Evolutionary conservation across 2,329 filamentous ascomycete species (phyloP).

Genomic region (Penicillium psychrosexuale): DNA sequence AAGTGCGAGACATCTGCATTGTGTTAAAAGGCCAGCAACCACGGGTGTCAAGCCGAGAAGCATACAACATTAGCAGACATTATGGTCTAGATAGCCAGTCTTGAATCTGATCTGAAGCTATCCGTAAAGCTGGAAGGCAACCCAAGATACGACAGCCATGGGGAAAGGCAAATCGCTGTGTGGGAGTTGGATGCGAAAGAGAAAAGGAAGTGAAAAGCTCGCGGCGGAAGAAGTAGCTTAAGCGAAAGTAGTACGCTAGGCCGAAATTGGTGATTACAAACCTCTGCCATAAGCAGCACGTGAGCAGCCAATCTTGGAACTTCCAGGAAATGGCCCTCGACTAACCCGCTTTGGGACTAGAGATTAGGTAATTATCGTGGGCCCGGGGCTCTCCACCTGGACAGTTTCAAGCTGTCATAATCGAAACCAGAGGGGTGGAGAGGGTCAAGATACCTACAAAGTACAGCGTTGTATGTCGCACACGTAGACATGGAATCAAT

Average conservation of each 20-base stretch:
- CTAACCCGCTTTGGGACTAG: background rate
- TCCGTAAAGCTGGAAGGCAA: slow-evolving; percentile 33
- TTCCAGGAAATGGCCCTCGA: background rate
- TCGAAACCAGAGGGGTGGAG: slow-evolving; percentile 4
- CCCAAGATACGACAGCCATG: slow-evolving; percentile 36
- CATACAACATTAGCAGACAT: slow-evolving; percentile 46
- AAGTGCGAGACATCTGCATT: slow-evolving; percentile 63
- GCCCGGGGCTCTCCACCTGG: background rate
- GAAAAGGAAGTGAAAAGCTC: slow-evolving; percentile 23
- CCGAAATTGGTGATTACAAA: slow-evolving; percentile 11
- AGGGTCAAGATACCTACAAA: background rate
- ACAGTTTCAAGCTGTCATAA: background rate
- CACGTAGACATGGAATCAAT: slow-evolving; percentile 35
- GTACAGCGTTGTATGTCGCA: background rate
- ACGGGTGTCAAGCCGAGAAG: slow-evolving; percentile 34
- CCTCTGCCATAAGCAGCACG: background rate
- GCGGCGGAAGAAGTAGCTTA: slow-evolving; percentile 16
- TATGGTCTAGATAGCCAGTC: slow-evolving; percentile 21
- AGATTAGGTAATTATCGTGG: slow-evolving; percentile 5
- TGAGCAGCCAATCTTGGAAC: background rate
- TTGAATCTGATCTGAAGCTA: slow-evolving; percentile 25
- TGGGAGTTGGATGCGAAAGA: slow-evolving; percentile 13
- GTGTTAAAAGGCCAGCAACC: slow-evolving; percentile 36
- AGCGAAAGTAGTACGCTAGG: slow-evolving; percentile 28
- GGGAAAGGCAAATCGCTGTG: slow-evolving; percentile 24